Percentiles rank a stretch among this genome's conserved stretches.
Conservation (phyloP, 345 rosid genomes). For the Camelina laxa region DNA sequence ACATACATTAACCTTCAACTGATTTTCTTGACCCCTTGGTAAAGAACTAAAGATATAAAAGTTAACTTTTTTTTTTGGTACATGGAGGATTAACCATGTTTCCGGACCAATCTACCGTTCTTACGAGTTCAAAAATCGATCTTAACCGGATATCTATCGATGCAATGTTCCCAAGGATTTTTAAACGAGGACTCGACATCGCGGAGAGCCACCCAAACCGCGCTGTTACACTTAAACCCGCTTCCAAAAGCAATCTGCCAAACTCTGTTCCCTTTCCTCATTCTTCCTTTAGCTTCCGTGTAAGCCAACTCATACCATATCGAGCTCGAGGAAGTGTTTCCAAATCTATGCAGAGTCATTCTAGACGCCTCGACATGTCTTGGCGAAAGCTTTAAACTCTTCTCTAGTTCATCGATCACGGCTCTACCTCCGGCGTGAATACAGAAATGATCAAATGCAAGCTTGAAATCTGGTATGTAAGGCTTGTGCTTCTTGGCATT, state of each 20-base stretch:
- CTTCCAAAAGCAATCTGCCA: slow-evolving; percentile 96
- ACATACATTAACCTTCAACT: neutral
- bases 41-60: neutral
- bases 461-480: slow-evolving; percentile 84
- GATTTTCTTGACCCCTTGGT: neutral
- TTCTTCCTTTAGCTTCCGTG: slow-evolving; percentile 81
- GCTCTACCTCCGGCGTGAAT: slow-evolving; percentile 91
- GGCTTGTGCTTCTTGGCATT: slow-evolving; percentile 60
- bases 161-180: slow-evolving; percentile 77
- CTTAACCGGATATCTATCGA: slow-evolving; percentile 75
- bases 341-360: slow-evolving; percentile 87
- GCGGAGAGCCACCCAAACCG: slow-evolving; percentile 73
- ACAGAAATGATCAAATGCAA: slow-evolving; percentile 89
- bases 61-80: neutral
- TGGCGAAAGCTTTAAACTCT: slow-evolving; percentile 76
- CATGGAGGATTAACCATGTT: slow-evolving; percentile 5
- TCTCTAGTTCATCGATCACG: slow-evolving; percentile 89
- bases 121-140: slow-evolving; percentile 20
- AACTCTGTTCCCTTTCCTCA: slow-evolving; percentile 69
- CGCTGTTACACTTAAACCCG: slow-evolving; percentile 92
- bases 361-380: slow-evolving; percentile 78
- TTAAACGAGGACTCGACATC: slow-evolving; percentile 56
- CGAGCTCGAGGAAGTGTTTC: slow-evolving; percentile 92
- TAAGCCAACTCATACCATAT: slow-evolving; percentile 94
- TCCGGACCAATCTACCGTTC: neutral